phyloP scores from a whole-genome alignment of 2,329 filamentous ascomycete species.

The Mollisia scopiformis region DNA sequence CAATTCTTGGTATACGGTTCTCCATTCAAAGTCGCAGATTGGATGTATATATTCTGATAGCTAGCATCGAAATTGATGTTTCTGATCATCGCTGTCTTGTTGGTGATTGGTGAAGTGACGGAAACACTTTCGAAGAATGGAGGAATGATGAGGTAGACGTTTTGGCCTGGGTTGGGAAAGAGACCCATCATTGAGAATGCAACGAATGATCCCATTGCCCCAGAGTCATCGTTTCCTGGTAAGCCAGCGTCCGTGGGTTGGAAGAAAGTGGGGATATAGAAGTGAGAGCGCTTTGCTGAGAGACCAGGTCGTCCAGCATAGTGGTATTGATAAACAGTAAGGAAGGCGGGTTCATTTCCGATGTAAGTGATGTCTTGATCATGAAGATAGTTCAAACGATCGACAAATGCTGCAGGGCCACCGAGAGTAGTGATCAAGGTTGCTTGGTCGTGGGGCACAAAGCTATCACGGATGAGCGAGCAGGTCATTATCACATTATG shows the following conservation, averaged over 20 bases:
- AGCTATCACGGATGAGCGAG: slow-evolving; percentile 19
- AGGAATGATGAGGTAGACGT: slow-evolving; percentile 71
- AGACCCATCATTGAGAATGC: slow-evolving; percentile 43
- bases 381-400: slow-evolving; percentile 67
- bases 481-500: not conserved
- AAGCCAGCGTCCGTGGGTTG: slow-evolving; percentile 60
- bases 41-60: slow-evolving; percentile 64
- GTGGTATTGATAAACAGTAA: slow-evolving; percentile 71
- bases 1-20: slow-evolving; percentile 65
- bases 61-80: slow-evolving; percentile 64
- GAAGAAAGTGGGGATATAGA: slow-evolving; percentile 68
- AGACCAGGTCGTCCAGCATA: slow-evolving; percentile 60
- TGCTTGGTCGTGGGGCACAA: slow-evolving; percentile 54
- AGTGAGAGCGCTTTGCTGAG: slow-evolving; percentile 58
- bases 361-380: slow-evolving; percentile 65
- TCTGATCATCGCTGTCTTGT: slow-evolving; percentile 60
- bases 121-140: slow-evolving; percentile 66
- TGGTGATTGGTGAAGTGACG: slow-evolving; percentile 58
- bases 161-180: slow-evolving; percentile 70
- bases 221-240: slow-evolving; percentile 72
- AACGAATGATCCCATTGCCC: slow-evolving; percentile 54
- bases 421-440: slow-evolving; percentile 62
- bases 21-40: slow-evolving; percentile 65
- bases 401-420: slow-evolving; percentile 58
- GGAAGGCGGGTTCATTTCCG: slow-evolving; percentile 66